These are phyloP conservation scores for Lasiodiplodia hormozganensis DNA, from an alignment of 2,329 filamentous ascomycete genomes.

Conservation along the genomic window DNA sequence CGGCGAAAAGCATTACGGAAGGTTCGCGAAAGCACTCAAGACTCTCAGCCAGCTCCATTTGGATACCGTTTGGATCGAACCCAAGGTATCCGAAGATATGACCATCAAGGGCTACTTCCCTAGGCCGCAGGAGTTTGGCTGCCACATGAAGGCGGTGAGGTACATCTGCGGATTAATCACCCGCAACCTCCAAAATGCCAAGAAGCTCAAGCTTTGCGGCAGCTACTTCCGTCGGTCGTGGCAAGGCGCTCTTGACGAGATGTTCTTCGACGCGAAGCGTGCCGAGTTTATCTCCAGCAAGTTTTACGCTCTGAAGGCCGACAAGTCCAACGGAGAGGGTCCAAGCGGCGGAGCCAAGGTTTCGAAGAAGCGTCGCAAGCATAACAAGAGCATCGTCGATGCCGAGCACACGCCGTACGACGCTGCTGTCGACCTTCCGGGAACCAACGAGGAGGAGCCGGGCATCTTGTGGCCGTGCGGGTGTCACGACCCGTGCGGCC, in stretches of 20 bases:
- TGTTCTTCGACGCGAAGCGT: not conserved
- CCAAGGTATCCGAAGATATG: not conserved
- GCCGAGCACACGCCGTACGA: not conserved
- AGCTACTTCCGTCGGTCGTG: not conserved
- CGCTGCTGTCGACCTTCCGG: not conserved
- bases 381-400: not conserved
- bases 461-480: not conserved
- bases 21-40: not conserved
- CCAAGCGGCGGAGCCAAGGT: not conserved
- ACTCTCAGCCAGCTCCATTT: not conserved
- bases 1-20: not conserved
- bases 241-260: not conserved
- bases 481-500: not conserved
- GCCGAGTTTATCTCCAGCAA: not conserved
- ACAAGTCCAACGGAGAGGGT: not conserved
- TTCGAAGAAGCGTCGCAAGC: not conserved
- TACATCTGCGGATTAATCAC: not conserved
- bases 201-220: not conserved
- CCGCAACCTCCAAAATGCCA: not conserved
- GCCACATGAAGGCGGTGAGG: not conserved
- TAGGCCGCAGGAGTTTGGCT: not conserved
- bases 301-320: not conserved
- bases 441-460: not conserved
- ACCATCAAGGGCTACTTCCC: not conserved
- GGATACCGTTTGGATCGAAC: not conserved